phyloP scores from a whole-genome alignment of 176 grass and related monocot species.

The Phyllostachys edulis region DNA sequence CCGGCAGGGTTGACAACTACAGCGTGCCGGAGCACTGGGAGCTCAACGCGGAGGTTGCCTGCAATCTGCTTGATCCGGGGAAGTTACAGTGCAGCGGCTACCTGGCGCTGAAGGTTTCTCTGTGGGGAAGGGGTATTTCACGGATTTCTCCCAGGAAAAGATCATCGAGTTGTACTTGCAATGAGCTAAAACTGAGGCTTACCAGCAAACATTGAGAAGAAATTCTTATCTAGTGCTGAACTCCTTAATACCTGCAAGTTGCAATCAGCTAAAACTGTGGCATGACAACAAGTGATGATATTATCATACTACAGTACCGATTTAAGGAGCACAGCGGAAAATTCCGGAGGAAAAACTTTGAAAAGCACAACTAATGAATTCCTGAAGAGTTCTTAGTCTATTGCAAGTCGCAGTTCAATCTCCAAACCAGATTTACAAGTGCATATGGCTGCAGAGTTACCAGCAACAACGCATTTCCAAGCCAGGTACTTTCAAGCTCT shows the following conservation, averaged over 20 bases:
- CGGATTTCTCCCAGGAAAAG: constrained; percentile 57
- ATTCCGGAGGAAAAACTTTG: neutral
- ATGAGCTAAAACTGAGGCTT: neutral
- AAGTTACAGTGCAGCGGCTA: constrained; percentile 36
- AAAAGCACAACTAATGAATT: neutral
- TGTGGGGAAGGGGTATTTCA: constrained; percentile 68
- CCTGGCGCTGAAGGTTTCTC: constrained; percentile 39
- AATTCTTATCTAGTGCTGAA: neutral
- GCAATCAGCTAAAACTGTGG: neutral
- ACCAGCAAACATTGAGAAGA: neutral
- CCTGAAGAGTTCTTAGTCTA: neutral
- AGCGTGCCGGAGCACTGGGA: constrained; percentile 43
- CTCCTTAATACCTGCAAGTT: neutral
- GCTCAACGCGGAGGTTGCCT: constrained; percentile 55
- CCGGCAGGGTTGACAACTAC: constrained; percentile 77
- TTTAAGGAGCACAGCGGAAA: neutral
- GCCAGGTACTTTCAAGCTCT: constrained; percentile 12
- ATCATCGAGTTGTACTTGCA: constrained; percentile 45
- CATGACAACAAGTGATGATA: neutral
- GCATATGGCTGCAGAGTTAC: neutral
- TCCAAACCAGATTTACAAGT: constrained; percentile 25
- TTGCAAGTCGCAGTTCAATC: neutral
- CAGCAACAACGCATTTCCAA: neutral
- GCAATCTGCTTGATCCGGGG: constrained; percentile 62
- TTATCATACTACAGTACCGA: neutral